Evolutionary conservation across 139 green algal genomes (phyloP).

Genomic region (Parachlorella kessleri): DNA sequence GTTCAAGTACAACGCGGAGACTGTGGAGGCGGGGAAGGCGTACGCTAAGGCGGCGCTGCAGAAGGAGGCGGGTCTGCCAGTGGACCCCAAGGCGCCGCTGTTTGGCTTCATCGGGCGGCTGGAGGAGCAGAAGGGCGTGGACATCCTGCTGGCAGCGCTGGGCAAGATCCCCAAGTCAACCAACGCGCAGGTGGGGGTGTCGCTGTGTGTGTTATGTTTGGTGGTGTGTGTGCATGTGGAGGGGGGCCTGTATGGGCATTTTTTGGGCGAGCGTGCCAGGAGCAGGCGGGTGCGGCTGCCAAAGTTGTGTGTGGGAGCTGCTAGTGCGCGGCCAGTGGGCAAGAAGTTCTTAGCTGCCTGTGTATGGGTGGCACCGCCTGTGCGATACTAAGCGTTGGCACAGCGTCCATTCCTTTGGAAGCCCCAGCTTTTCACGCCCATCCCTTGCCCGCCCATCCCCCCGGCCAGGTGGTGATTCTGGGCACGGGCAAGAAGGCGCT

Average conservation of each 20-base stretch:
- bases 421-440: no score
- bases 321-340: no score
- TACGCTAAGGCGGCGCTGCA: conserved; percentile 90
- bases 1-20: conserved; percentile 91
- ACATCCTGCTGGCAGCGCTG: conserved; percentile 93
- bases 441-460: neutral
- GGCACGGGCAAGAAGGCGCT: conserved; percentile 96
- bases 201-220: no score
- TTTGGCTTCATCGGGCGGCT: conserved; percentile 95
- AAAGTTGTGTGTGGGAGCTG: no score
- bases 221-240: no score
- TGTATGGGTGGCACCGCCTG: no score
- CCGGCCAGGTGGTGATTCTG: conserved; percentile 84
- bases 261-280: no score
- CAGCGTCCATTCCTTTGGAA: no score
- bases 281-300: no score
- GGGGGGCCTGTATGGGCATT: no score
- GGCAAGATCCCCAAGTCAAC: conserved; percentile 70
- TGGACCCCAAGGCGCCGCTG: conserved; percentile 81
- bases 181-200: conserved; percentile 52
- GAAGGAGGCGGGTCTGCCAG: conserved; percentile 68
- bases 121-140: conserved; percentile 99
- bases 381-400: no score
- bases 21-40: conserved; percentile 83
- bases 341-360: no score